Base-by-base conservation (phyloP, 1,284 basidiomycete species). In the Mycena sp. region DNA sequence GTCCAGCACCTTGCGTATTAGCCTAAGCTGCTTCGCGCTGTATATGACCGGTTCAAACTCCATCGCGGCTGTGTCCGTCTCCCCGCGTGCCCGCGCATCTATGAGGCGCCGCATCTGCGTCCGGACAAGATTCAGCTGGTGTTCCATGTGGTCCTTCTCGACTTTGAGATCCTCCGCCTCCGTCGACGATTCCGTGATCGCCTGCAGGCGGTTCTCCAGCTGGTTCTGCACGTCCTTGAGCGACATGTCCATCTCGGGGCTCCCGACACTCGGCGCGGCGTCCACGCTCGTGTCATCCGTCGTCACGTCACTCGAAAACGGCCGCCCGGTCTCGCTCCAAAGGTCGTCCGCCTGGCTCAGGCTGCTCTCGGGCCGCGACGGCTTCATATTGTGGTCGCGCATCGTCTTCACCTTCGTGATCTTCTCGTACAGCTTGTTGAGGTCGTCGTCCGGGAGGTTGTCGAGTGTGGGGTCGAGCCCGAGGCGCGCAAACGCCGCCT, bases 351-450 rank as follows among this genome's bases (percentile, higher is more conserved):
- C 86, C 69, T 91, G 89, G 69, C 92, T 68, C 58, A 68, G 61
- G 72, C 93, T 91, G 71, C 93, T 94, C 71, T 95, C 93, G 2
- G 93, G 92, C 9, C 93, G 85, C 17, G 83, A 82, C 25, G 63
- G 63, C 70, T 88, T 91, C 46, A 82, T 82, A 67, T 87, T 86
- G 68, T 91, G 87, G 69, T 92, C 92, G 11, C 95, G 90, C 81
- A 94, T 85, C 10, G 90, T 94, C 77, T 97, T 94, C 53, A 97
- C 94, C 74, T 94, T 95, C 35, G 95, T 90, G 76, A 96, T 93
- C 77, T 92, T 91, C 78, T 98, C 94, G 76, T 92, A 98, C 17
- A 98, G 83, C 73, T 92, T 94, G 81, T 97, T 96, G 55, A 98
- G 82, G 74, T 98, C 96, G 58, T 94, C 92, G 75, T 98, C 95